Evolutionary conservation across 2,329 filamentous ascomycete genomes (phyloP).

Genomic region (Lachnellula willkommii): DNA sequence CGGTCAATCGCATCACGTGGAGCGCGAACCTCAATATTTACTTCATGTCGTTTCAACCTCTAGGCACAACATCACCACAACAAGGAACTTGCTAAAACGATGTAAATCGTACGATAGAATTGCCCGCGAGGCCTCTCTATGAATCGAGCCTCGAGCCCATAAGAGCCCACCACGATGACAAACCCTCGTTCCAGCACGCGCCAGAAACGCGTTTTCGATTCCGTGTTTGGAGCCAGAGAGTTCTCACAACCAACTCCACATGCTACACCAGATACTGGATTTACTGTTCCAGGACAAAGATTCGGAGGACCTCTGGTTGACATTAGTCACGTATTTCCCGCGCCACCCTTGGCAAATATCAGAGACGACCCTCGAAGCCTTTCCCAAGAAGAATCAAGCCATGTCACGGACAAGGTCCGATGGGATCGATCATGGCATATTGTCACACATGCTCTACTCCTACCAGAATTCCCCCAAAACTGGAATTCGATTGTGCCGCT

Average conservation of each 20-base stretch:
- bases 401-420: constrained; percentile 41
- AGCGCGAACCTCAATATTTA: background rate
- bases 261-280: constrained; percentile 22
- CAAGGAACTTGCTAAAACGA: background rate
- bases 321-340: constrained; percentile 1
- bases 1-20: background rate
- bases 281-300: constrained; percentile 22
- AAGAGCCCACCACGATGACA: background rate
- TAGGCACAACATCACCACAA: background rate
- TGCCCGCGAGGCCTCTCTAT: background rate
- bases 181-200: constrained; percentile 1
- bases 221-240: constrained; percentile 26
- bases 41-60: background rate
- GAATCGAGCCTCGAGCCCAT: background rate
- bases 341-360: background rate
- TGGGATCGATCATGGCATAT: constrained; percentile 60
- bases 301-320: constrained; percentile 18
- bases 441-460: constrained; percentile 52
- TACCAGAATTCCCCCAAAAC: constrained; percentile 51
- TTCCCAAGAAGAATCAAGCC: constrained; percentile 10
- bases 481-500: constrained; percentile 16
- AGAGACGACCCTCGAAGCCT: constrained; percentile 3
- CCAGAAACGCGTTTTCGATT: constrained; percentile 29
- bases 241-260: constrained; percentile 28
- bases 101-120: background rate